Evolutionary conservation across 768 basidiomycete genomes (phyloP), one percentile per base, ranked within the genome.

Genomic region (Gautieria morchelliformis): DNA sequence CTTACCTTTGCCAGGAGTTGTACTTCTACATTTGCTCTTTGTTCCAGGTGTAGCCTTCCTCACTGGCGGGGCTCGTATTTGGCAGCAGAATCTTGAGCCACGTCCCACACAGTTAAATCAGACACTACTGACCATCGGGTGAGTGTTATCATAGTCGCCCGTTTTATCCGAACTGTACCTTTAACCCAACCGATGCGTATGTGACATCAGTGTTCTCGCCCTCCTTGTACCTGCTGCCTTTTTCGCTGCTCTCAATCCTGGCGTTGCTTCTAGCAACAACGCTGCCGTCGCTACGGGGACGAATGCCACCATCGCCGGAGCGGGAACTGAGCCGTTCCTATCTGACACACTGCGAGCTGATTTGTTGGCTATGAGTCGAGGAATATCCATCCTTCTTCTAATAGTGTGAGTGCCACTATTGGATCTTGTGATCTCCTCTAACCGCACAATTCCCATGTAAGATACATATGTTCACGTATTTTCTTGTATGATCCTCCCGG

Each of bases 401-500:
- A 50, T 78, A 4, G 74, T 85, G 81, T 85, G 67, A 62, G 78
- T 68, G 10, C 4, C 27, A 39, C 40, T 1, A 58, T 39, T 37
- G 14, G 10, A 37, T 44, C 54, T 5, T 33, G 15, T 56, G 20
- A 17, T n/a, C 46, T n/a, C 20, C 20, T 7, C 24, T 5, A 24
- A 30, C 48, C 22, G 58, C 1, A 40, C 45, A 30, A 48, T 42
- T 22, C 56, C 24, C 22, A 12, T 40, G 41, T 33, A 49, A 84
- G 85, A 14, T 88, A 89, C 62, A 65, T 87, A 37, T 74, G 70
- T 58, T 87, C 86, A 12, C 79, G 86, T 11, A 73, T 89, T 27
- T 89, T 79, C 69, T 67, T 87, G 40, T 82, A 85, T 67, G 78
- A 87, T 63, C 85, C 86, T 3, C 86, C 86, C 0, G 84, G 84